These are phyloP conservation scores for Penicillium canescens DNA, from an alignment of 495 filamentous ascomycete genomes.

Conservation along the genomic window DNA sequence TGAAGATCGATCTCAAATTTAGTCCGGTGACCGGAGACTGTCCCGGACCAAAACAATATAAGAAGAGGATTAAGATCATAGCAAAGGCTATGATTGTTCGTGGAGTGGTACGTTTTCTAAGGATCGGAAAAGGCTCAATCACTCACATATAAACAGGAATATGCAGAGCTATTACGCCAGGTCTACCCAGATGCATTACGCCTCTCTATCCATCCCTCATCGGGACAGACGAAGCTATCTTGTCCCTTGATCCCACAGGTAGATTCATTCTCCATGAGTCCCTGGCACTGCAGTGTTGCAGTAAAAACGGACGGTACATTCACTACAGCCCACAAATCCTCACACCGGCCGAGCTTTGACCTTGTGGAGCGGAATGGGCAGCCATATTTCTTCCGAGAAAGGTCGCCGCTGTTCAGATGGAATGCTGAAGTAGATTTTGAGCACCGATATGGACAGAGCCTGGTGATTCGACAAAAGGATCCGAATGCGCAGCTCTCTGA, in stretches of 20 bases:
- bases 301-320: background rate
- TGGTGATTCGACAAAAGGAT: background rate
- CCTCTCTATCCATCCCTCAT: constrained; percentile 8
- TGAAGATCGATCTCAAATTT: constrained; percentile 9
- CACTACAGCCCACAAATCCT: constrained; percentile 3
- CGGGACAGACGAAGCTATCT: constrained; percentile 5
- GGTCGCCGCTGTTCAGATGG: constrained; percentile 1
- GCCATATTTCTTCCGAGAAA: constrained; percentile 8
- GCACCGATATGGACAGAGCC: background rate
- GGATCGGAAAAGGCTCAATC: too few relatives aligned
- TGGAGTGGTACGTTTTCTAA: background rate
- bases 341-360: constrained; percentile 2
- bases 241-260: constrained; percentile 3
- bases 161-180: constrained; percentile 3
- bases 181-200: constrained; percentile 6
- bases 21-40: constrained; percentile 5
- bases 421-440: constrained; percentile 2
- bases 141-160: background rate
- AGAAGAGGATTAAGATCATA: constrained; percentile 7
- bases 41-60: constrained; percentile 5
- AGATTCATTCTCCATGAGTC: constrained; percentile 7
- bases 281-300: constrained; percentile 10
- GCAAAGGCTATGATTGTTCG: constrained; percentile 6
- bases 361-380: background rate
- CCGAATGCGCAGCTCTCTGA: background rate